These are phyloP conservation scores for Pyrenopolyporus hunteri DNA, from an alignment of 495 filamentous ascomycete genomes.

Conservation along the genomic window DNA sequence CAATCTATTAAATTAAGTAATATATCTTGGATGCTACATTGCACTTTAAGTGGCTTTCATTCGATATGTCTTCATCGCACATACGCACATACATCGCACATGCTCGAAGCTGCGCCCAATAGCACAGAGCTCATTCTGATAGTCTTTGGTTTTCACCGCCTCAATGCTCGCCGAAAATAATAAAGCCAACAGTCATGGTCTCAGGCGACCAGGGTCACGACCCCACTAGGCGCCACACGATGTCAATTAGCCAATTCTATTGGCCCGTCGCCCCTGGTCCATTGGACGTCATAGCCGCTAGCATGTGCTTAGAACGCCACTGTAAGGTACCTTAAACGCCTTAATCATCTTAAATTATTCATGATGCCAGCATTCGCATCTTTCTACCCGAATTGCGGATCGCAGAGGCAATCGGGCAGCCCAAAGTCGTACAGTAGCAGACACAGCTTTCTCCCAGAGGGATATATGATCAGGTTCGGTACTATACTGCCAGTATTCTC, in stretches of 20 bases:
- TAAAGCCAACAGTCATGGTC: not conserved
- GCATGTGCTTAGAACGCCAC: constrained; percentile 17
- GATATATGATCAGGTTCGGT: no score
- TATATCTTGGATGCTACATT: no score
- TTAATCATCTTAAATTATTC: not conserved
- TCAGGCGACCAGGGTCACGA: not conserved
- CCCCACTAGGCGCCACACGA: constrained; percentile 18
- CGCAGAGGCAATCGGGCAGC: no score
- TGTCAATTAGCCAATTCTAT: constrained; percentile 27
- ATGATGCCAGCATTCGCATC: constrained; percentile 7
- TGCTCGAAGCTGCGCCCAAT: no score
- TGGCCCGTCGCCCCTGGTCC: constrained; percentile 23
- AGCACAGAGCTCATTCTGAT: no score
- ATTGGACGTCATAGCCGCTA: constrained; percentile 23
- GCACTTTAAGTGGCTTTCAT: no score
- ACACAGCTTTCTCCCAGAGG: not conserved
- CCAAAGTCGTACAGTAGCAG: constrained; percentile 2
- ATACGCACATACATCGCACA: no score
- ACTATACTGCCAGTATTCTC: no score
- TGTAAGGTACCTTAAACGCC: constrained; percentile 7
- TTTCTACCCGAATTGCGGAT: no score
- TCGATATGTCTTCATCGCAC: no score
- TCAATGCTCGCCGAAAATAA: constrained; percentile 11
- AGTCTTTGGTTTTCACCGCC: constrained; percentile 19
- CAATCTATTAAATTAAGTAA: no score